Evolutionary conservation across 2,329 filamentous ascomycete genomes (phyloP), one percentile per base, ranked within the genome.

Genomic region (Scedosporium boydii): DNA sequence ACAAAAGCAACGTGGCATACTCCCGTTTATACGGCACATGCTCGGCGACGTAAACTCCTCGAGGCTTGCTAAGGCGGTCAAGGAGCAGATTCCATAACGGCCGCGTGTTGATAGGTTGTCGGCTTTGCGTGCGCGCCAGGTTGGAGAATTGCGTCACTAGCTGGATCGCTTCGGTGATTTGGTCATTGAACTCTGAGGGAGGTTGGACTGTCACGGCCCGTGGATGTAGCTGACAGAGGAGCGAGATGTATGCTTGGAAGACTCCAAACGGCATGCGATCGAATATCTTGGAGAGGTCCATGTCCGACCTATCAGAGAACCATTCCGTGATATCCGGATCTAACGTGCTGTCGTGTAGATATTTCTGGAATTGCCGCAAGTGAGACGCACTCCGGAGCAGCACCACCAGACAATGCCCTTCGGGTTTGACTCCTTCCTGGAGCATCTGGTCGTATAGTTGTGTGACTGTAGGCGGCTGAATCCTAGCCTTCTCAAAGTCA

Each of bases 401-500:
- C 18, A 84, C 79, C 3, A 74, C 74, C 6, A 90, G 77, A 27
- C 81, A 83, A 48, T 75, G 70, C 1, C 77, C 78, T 3, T 74
- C 69, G 0, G 86, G 82, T 6, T 70, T 72, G 21, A 87, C 69
- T 1, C 79, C 77, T 1, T 76, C 74, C 1, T 69, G 69, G 12
- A 75, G 69, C 84, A 92, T 89, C 51, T 79, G 75, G 10, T 77
- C 69, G 63, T 87, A 88, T 3, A 93, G 76, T 59, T 82, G 76
- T 4, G 78, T 73, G 10, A 86, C 73, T 1, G 77, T 80, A 2
- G 89, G 89, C 1, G 88, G 84, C 14, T 78, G 75, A 53, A 85
- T 75, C n/a, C 84, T 79, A 46, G 84, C 80, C 66, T 83, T 84
- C 63, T 89, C 88, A 62, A 86, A 83, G n/a, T 86, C 81, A 63